Evolutionary conservation across 805 yeast species (phyloP).

Genomic region (Saccharomycopsis capsularis): DNA sequence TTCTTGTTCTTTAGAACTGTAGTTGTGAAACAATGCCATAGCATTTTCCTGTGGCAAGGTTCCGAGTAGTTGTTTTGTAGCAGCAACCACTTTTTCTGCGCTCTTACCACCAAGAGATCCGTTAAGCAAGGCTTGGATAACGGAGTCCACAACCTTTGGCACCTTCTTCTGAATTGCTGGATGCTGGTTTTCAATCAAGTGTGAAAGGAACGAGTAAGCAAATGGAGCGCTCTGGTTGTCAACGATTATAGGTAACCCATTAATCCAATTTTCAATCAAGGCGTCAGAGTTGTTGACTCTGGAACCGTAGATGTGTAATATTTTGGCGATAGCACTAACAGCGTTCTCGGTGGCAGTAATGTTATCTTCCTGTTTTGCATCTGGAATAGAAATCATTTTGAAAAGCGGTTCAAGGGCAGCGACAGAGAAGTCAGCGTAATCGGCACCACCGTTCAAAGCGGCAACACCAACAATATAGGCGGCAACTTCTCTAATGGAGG

Average conservation of each 20-base stretch:
- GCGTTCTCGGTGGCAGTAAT: slow-evolving; percentile 83
- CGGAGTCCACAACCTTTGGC: slow-evolving; percentile 57
- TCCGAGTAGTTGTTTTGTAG: slow-evolving; percentile 58
- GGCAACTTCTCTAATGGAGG: slow-evolving; percentile 81
- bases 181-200: slow-evolving; percentile 62
- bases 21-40: slow-evolving; percentile 51
- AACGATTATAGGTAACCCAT: slow-evolving; percentile 69
- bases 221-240: slow-evolving; percentile 88
- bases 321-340: slow-evolving; percentile 74
- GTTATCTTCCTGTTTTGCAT: slow-evolving; percentile 80
- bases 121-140: slow-evolving; percentile 68
- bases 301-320: slow-evolving; percentile 58
- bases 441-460: slow-evolving; percentile 70
- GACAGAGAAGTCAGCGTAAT: slow-evolving; percentile 55
- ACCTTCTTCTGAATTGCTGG: slow-evolving; percentile 49
- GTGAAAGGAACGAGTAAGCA: slow-evolving; percentile 68
- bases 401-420: slow-evolving; percentile 70
- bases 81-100: slow-evolving; percentile 56
- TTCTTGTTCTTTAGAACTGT: slow-evolving; percentile 54
- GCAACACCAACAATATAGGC: slow-evolving; percentile 79
- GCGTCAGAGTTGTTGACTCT: slow-evolving; percentile 50
- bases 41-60: slow-evolving; percentile 66
- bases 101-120: slow-evolving; percentile 61
- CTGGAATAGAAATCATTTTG: slow-evolving; percentile 67
- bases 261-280: slow-evolving; percentile 70